Percentiles rank a stretch among this genome's conserved stretches.
These are phyloP conservation scores for Aspergillus nomiae DNA, from an alignment of 2,329 filamentous ascomycete genomes.

Conservation along the genomic window DNA sequence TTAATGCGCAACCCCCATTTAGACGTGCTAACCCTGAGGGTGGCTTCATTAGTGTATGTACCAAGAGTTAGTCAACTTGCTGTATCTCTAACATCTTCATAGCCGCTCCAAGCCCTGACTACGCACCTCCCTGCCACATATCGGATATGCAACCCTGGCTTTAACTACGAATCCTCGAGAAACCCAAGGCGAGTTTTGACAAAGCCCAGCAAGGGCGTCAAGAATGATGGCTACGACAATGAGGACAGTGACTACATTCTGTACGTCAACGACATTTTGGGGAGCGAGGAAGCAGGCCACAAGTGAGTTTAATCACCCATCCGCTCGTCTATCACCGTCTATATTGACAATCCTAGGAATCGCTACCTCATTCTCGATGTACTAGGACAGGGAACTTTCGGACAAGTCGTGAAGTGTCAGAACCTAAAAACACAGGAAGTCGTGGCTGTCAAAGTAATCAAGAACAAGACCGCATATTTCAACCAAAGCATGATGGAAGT, in stretches of 20 bases:
- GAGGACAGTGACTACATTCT: slow-evolving; percentile 99
- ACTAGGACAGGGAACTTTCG: slow-evolving; percentile 94
- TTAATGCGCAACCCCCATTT: slow-evolving; percentile 86
- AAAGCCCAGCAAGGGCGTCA: slow-evolving; percentile 96
- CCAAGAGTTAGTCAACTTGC: not conserved
- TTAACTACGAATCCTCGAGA: slow-evolving; percentile 98
- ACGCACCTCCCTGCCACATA: slow-evolving; percentile 92
- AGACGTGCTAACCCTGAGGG: slow-evolving; percentile 93
- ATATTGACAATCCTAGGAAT: slow-evolving; percentile 59
- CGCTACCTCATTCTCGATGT: slow-evolving; percentile 97
- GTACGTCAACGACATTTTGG: slow-evolving; percentile 97
- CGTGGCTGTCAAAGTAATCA: slow-evolving; percentile 98
- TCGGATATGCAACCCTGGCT: slow-evolving; percentile 94
- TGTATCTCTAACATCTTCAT: slow-evolving; percentile 22
- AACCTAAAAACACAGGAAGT: slow-evolving; percentile 98
- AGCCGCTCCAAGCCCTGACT: slow-evolving; percentile 95
- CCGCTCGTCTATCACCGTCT: slow-evolving; percentile 2
- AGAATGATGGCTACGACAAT: slow-evolving; percentile 99
- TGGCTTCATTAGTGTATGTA: slow-evolving; percentile 90
- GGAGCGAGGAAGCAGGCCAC: slow-evolving; percentile 95
- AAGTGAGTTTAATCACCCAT: slow-evolving; percentile 62
- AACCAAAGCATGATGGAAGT: slow-evolving; percentile 99
- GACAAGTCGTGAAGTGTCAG: slow-evolving; percentile 98
- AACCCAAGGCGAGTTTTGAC: slow-evolving; percentile 95
- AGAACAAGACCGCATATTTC: slow-evolving; percentile 98